Evolutionary conservation across 176 grass and related monocot species (phyloP).

Genomic region (Carex kokanica): DNA sequence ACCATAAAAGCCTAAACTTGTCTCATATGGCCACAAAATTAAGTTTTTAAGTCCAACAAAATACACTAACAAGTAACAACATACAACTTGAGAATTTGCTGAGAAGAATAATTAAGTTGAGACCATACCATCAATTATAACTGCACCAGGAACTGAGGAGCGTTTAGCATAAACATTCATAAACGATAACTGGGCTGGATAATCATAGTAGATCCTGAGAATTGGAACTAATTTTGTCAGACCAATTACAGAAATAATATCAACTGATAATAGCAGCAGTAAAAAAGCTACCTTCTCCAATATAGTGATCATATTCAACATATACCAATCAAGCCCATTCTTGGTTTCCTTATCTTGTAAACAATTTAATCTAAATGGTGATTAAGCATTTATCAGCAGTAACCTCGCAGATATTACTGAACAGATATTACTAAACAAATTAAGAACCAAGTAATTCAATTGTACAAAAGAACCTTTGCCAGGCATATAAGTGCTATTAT

Average conservation of each 20-base stretch:
- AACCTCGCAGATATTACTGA: background rate
- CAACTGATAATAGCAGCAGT: background rate
- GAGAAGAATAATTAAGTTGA: constrained; percentile 17
- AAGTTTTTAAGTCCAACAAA: constrained; percentile 10
- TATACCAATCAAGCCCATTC: background rate
- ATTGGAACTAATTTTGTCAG: background rate
- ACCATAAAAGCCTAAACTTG: background rate
- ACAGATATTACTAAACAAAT: background rate
- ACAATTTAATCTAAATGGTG: background rate
- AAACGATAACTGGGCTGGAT: constrained; percentile 51
- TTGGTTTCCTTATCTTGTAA: background rate
- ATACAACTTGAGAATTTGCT: background rate
- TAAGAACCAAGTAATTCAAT: background rate
- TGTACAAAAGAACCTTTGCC: background rate
- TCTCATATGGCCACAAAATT: background rate
- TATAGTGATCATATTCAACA: background rate
- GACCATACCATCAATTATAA: constrained; percentile 79
- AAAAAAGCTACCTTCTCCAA: background rate
- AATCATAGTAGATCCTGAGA: constrained; percentile 48
- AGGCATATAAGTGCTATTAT: background rate
- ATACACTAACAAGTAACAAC: constrained; percentile 1
- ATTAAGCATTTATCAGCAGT: background rate
- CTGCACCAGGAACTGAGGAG: constrained; percentile 53
- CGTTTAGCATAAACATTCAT: constrained; percentile 60
- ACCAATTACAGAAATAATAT: background rate